Evolutionary conservation across 192 early-diverging fungal genomes (phyloP), one percentile per base, ranked within the genome.

Genomic region (Backusella mclennaniae): DNA sequence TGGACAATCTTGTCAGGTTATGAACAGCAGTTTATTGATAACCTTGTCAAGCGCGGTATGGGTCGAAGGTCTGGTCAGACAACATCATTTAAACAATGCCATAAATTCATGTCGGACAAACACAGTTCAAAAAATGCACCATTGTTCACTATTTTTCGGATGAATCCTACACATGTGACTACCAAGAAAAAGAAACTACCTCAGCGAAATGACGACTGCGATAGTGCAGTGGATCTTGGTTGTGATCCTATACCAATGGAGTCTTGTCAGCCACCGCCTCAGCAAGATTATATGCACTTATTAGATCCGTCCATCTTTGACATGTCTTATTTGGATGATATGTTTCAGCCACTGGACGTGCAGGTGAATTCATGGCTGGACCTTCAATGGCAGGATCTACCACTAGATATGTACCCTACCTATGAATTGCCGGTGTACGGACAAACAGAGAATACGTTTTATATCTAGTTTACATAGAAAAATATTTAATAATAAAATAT

Each of bases 1-100:
- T 91, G 90, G 92, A 87, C 87, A 3, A 80, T 91, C 31, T 49
- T 63, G 23, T 36, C 75, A 8, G 79, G 66, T 6, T 44, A 70
- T 31, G 75, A 81, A 35, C 69, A 66, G 11, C 75, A 59, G 4
- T 81, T 81, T 70, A 73, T 81, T 42, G 75, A 81, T n/a, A 81
- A 81, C 17, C 67, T 81, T 1, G 38, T 66, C 14, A 74, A 74
- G 56, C 52, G 53, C 39, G 33, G 36, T 63, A 36, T 39, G 21
- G 73, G 36, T 8, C 36, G 33, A 35, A 8, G 69, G 21, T 42
- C 35, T 44, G 39, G 70, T 44, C 70, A 21, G 26, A 52, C 70
- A 44, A 4, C 69, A 15, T 71, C 70, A 1, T 71, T 31, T 44
- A 44, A 38, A 31, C 38, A 71, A 17, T 23, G 38, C 15, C 70